Evolutionary conservation across 805 yeast genomes (phyloP), one percentile per base, ranked within the genome.

Genomic region (Candida anglica): DNA sequence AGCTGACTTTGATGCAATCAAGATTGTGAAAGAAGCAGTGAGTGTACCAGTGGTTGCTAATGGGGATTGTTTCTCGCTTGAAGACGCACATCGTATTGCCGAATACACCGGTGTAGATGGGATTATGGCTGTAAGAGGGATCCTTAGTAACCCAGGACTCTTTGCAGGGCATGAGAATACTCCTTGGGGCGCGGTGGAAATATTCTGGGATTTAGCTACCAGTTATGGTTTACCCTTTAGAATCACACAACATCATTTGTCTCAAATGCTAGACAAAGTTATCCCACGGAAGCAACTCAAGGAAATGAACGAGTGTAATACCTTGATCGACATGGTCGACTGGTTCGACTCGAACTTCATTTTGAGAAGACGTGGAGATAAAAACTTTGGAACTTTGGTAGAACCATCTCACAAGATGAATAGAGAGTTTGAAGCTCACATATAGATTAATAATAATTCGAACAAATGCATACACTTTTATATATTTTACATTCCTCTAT

Each of bases 41-140:
- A 51, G 45, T 3, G 77, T 82, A 0, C 98, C 97, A 0, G 88
- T 93, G 1, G 82, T 93, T n/a, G 96, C 98, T 2, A 93, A 93
- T 51, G 98, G 98, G n/a, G 98, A 93, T 58, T 89, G 95, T 50
- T 83, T 83, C 49, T 52, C 73, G 0, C 59, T 78, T 16, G 62
- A 67, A 13, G 96, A 87, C 52, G 81, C 84, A n/a, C 48, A 63
- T 27, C 51, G 55, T 14, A 89, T 91, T 18, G 75, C 77, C 0
- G 61, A 72, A 9, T 53, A 54, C 33, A 88, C 98, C 0, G 82
- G 83, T 1, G 87, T 78, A 26, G 93, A 86, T 53, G 98, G 98
- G 6, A 84, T 93, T 6, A 93, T 93, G 98, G 82, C 97, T 2
- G 98, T 86, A 1, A 65, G 98, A 41, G 98, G 98, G 0, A 66